A percentile compares a stretch with the other conserved stretches of the same genome.
phyloP scores from a whole-genome alignment of 2,329 filamentous ascomycete genomes.

The Samsoniella hepiali region DNA sequence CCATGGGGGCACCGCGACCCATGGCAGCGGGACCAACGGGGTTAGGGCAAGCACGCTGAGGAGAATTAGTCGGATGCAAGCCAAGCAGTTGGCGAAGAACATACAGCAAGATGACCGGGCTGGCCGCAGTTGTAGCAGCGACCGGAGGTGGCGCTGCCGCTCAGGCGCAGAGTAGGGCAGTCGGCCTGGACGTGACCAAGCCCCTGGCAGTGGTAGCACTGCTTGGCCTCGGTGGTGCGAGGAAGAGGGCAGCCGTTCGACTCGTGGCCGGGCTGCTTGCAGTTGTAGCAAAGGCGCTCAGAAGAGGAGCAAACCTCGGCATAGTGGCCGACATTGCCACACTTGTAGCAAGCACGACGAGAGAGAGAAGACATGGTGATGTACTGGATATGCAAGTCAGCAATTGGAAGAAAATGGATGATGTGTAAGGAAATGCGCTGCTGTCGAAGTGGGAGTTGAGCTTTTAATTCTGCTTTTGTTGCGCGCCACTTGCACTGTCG shows the following conservation, averaged over 20 bases:
- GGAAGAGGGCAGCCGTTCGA: conserved; percentile 96
- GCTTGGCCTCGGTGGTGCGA: conserved; percentile 96
- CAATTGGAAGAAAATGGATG: neutral
- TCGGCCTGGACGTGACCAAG: conserved; percentile 98
- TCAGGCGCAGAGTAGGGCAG: conserved; percentile 93
- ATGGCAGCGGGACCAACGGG: conserved; percentile 57
- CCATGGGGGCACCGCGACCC: conserved; percentile 64
- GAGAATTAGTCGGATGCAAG: neutral
- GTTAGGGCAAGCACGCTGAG: conserved; percentile 76
- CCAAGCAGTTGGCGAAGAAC: conserved; percentile 31
- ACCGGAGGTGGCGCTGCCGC: conserved; percentile 73
- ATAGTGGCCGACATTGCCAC: conserved; percentile 77
- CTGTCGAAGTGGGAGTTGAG: neutral
- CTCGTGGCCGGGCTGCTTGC: conserved; percentile 69
- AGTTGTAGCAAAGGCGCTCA: conserved; percentile 99
- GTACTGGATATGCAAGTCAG: conserved; percentile 20
- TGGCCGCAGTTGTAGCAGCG: conserved; percentile 97
- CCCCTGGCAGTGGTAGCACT: conserved; percentile 99
- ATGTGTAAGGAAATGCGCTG: neutral
- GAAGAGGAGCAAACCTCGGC: conserved; percentile 94
- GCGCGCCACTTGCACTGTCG: neutral
- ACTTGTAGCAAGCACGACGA: conserved; percentile 80
- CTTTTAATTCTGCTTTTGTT: neutral
- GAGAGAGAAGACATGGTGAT: conserved; percentile 73
- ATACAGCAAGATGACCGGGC: conserved; percentile 84